phyloP scores from a whole-genome alignment of 768 basidiomycete species.

The Hericium coralloides region DNA sequence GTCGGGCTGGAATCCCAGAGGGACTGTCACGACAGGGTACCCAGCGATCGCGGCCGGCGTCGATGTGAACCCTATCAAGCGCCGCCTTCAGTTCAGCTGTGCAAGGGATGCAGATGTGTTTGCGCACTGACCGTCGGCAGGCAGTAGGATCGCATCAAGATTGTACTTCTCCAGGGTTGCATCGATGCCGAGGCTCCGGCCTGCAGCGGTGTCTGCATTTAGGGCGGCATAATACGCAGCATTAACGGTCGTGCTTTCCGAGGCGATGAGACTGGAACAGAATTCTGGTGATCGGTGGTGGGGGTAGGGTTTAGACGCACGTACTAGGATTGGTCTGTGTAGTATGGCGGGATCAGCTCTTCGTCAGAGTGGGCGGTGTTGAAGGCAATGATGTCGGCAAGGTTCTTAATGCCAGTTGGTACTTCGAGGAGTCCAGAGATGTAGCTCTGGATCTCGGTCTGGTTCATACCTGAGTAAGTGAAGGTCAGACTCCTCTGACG shows the following conservation, averaged over 20 bases:
- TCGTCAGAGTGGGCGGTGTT: constrained; percentile 42
- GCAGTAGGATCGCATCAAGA: constrained; percentile 25
- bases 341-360: constrained; percentile 32
- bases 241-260: constrained; percentile 19
- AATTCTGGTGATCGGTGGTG: neutral
- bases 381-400: constrained; percentile 54
- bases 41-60: constrained; percentile 14
- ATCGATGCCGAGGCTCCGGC: constrained; percentile 26
- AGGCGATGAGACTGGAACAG: constrained; percentile 18
- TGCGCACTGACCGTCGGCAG: constrained; percentile 22
- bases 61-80: constrained; percentile 8
- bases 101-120: neutral
- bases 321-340: constrained; percentile 28
- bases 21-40: constrained; percentile 17
- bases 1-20: constrained; percentile 18
- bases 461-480: neutral
- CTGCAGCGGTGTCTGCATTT: constrained; percentile 22
- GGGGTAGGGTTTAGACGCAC: neutral
- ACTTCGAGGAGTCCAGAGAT: constrained; percentile 38
- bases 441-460: constrained; percentile 49
- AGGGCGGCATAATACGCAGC: constrained; percentile 24
- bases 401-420: constrained; percentile 45
- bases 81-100: neutral
- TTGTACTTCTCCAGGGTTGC: constrained; percentile 21
- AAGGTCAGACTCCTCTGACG: constrained; percentile 23